Evolutionary conservation across 768 basidiomycete species (phyloP), one percentile per base, ranked within the genome.

Genomic region (Mrakia blollopis): DNA sequence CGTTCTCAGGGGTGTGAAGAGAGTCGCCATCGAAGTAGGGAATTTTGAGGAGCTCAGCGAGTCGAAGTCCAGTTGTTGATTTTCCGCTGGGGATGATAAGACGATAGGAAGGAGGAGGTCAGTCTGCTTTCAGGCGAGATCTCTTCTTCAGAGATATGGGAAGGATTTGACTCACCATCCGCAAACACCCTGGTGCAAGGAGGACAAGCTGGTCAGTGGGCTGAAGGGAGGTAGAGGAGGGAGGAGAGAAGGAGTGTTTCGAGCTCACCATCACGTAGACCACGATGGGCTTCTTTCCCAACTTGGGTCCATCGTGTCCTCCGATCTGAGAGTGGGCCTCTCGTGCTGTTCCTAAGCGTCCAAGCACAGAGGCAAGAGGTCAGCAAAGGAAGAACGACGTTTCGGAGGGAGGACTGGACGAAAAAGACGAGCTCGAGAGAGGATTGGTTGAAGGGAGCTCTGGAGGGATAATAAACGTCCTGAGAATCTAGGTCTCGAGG

Each of bases 1-100:
- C 47, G 72, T 72, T 73, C 11, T 50, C 71, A 16, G 61, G 54
- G 9, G 76, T 63, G 41, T 77, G 76, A 28, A 77, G 71, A 50
- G 76, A 71, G 71, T 77, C 76, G 4, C 76, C 76, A 32, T 77
- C 76, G 39, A 77, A 44, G 71, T 77, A 77, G 4, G 76, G 76
- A 50, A 77, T 67, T 6, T 30, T 57, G 52, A 77, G 41, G 4
- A 25, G 28, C 50, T 77, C 70, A 16, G 76, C 37, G 50, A 77
- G 57, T 14, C 71, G 32, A 16, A 62, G 47, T 9, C 61, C 76
- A 52, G 61, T 61, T 41, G 76, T 77, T 35, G 76, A 77, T 63
- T 77, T 77, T 14, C 76, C 76, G 57, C 76, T 77, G 52, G 11
- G 41, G n/a, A 30, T 6, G 44, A 30, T n/a, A n/a, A n/a, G n/a